Percentiles rank a stretch among this genome's conserved stretches.
phyloP scores from a whole-genome alignment of 169 alveolate genomes.

The Condylostoma magnum region DNA sequence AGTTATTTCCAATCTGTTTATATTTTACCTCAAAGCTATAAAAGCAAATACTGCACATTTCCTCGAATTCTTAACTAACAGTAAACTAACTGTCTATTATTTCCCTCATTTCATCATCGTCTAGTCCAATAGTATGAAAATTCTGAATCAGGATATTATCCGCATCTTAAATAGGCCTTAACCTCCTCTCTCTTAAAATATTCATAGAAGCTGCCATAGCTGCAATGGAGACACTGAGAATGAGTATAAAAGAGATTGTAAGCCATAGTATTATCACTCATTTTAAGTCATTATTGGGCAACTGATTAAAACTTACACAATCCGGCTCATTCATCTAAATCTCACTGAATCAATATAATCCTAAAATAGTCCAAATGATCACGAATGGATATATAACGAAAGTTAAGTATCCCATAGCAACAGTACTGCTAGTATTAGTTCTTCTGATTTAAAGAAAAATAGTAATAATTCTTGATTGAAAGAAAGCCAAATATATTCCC shows the following conservation, averaged over 20 bases:
- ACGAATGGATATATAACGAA: too few species aligned
- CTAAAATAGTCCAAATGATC: slow-evolving; percentile 13
- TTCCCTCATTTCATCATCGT: not conserved
- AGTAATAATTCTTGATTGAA: too few species aligned
- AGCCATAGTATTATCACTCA: not conserved
- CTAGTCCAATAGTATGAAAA: not conserved
- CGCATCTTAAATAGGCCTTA: not conserved
- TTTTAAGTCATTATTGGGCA: not conserved
- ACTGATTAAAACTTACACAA: slow-evolving; percentile 5
- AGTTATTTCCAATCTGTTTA: slow-evolving; percentile 5
- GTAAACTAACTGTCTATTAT: too few species aligned
- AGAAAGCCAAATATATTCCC: too few species aligned
- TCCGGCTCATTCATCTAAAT: not conserved
- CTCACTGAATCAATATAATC: not conserved
- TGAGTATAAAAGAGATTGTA: not conserved
- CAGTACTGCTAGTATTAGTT: too few species aligned
- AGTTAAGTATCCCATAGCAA: too few species aligned
- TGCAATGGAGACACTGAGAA: not conserved
- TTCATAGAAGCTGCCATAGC: not conserved
- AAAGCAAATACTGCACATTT: not conserved
- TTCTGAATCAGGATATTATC: not conserved
- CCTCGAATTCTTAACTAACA: not conserved
- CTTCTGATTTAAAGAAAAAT: too few species aligned
- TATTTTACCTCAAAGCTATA: slow-evolving; percentile 16
- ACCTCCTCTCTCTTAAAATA: not conserved